Conservation (phyloP, 805 yeast genomes). For the Kazachstania martiniae region DNA sequence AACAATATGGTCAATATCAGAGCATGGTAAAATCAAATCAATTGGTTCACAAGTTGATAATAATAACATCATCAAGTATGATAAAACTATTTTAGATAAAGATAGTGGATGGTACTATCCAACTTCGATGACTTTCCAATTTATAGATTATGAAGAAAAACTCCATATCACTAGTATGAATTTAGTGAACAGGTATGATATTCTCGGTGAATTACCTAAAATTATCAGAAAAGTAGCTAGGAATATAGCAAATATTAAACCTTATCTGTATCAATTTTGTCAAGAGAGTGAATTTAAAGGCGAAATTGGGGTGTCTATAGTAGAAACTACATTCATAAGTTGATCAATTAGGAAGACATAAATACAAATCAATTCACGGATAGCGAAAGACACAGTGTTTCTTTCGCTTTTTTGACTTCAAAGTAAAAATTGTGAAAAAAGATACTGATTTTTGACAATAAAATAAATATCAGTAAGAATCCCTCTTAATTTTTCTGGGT, state of each 20-base stretch:
- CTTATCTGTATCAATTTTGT: conserved; percentile 74
- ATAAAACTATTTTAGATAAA: conserved; percentile 34
- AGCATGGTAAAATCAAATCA: conserved; percentile 42
- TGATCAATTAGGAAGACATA: conserved; percentile 1
- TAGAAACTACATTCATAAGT: conserved; percentile 68
- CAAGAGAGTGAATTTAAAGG: conserved; percentile 42
- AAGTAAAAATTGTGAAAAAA: too few species aligned
- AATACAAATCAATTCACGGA: too few species aligned
- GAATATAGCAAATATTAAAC: conserved; percentile 75
- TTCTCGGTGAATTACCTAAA: conserved; percentile 78
- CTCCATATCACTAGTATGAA: conserved; percentile 39
- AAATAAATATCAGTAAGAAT: too few species aligned
- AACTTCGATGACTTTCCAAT: conserved; percentile 27
- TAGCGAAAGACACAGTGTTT: too few species aligned
- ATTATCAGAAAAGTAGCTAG: conserved; percentile 69
- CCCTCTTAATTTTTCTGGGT: too few species aligned
- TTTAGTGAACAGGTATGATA: conserved; percentile 73
- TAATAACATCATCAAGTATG: conserved; percentile 30
- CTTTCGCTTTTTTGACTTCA: too few species aligned
- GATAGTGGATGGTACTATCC: conserved; percentile 78
- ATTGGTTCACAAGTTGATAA: conserved; percentile 44
- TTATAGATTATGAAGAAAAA: conserved; percentile 16
- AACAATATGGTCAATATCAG: conserved; percentile 32
- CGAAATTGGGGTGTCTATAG: conserved; percentile 59
- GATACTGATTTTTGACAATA: too few species aligned